Conservation (phyloP, 2,329 filamentous ascomycete genomes). For the Blastomyces emzantsi region DNA sequence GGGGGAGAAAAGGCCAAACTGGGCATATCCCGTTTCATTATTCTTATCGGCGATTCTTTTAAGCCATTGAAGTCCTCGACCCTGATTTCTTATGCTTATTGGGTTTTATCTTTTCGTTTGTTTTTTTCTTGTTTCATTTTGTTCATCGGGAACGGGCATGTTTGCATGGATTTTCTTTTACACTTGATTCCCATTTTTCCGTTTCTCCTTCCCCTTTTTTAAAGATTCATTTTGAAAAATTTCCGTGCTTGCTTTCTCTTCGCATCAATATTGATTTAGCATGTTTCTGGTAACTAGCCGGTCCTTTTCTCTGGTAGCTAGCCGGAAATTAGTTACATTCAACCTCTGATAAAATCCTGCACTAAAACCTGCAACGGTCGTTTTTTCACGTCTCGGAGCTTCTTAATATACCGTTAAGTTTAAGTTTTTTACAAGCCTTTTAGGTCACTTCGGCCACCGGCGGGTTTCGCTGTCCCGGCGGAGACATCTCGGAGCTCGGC, state of each 20-base stretch:
- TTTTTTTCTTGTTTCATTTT: slow-evolving; percentile 17
- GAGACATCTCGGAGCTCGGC: not conserved
- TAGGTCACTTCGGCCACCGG: no score
- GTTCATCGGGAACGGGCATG: slow-evolving; percentile 3
- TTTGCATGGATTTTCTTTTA: not conserved
- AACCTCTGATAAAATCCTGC: not conserved
- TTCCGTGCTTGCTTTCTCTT: not conserved
- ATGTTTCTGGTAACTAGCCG: not conserved
- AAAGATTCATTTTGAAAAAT: not conserved
- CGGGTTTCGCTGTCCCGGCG: not conserved
- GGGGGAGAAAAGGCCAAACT: not conserved
- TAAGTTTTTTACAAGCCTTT: not conserved
- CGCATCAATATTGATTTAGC: not conserved
- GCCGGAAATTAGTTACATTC: not conserved
- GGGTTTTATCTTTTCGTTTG: no score
- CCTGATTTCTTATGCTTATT: slow-evolving; percentile 20
- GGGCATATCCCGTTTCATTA: slow-evolving; percentile 3
- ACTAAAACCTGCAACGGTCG: not conserved
- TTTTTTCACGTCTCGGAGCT: no score
- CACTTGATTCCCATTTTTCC: not conserved
- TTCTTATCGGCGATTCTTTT: not conserved
- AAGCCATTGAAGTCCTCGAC: not conserved
- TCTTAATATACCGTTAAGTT: not conserved
- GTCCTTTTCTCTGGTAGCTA: not conserved
- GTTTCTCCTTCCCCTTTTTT: not conserved